Conservation (phyloP, 495 filamentous ascomycete species). For the Terfezia claveryi region DNA sequence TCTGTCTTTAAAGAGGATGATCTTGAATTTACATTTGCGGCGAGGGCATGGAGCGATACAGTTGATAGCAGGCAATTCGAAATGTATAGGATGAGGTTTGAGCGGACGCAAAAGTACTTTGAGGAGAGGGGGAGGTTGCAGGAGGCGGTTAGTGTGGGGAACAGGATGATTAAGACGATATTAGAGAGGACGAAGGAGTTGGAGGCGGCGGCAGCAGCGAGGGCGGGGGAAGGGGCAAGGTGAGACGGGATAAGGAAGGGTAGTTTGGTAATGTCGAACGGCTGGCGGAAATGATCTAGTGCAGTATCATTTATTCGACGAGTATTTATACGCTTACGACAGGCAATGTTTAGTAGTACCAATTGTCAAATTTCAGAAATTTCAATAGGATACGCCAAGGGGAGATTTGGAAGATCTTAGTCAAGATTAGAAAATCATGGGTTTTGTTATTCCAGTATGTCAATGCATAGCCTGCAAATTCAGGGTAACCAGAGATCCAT, state of each 20-base stretch:
- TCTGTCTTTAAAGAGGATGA: constrained; percentile 76
- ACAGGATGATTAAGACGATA: constrained; percentile 93
- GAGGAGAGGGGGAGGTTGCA: constrained; percentile 46
- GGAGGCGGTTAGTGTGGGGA: constrained; percentile 65
- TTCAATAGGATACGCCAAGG: no score
- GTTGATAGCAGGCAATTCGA: constrained; percentile 80
- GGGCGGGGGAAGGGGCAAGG: background rate
- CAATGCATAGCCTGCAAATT: no score
- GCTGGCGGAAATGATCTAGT: no score
- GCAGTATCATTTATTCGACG: no score
- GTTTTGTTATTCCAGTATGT: no score
- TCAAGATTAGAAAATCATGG: no score
- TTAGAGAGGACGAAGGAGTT: constrained; percentile 47
- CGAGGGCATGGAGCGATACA: constrained; percentile 81
- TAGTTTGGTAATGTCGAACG: background rate
- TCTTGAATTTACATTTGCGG: constrained; percentile 91
- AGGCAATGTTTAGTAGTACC: no score
- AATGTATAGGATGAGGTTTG: constrained; percentile 70
- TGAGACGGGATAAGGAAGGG: background rate
- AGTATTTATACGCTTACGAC: no score
- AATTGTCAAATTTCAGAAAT: no score
- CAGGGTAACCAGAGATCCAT: no score
- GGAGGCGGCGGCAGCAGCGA: constrained; percentile 1
- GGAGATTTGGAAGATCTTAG: no score
- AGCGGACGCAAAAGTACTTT: constrained; percentile 76